Conservation (phyloP, 1,139 yeast species). For the Lodderomyces parapsilosis region DNA sequence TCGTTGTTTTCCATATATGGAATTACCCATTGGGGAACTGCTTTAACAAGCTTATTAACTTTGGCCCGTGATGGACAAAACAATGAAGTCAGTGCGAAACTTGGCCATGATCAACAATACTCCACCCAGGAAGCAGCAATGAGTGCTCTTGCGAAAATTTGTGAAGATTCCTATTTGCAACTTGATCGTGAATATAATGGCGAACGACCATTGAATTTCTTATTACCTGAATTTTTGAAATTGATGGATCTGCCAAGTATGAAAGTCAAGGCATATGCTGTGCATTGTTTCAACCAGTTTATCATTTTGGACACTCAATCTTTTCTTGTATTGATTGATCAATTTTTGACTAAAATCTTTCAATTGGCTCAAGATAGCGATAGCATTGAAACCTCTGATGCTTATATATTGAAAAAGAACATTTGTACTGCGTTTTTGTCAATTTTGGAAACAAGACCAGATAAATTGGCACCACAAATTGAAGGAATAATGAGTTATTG, state of each 20-base stretch:
- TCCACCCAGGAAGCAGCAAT: conserved; percentile 64
- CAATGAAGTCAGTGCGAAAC: not conserved
- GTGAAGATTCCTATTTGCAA: conserved; percentile 72
- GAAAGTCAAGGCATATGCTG: conserved; percentile 59
- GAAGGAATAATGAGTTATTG: conserved; percentile 84
- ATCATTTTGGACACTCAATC: conserved; percentile 68
- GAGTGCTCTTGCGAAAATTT: conserved; percentile 78
- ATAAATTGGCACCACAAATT: conserved; percentile 74
- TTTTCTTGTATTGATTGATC: conserved; percentile 63
- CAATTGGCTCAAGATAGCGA: conserved; percentile 53
- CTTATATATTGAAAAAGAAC: conserved; percentile 63
- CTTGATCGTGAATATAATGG: conserved; percentile 66
- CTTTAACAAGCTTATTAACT: conserved; percentile 64
- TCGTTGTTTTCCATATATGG: conserved; percentile 76
- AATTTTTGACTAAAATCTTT: conserved; percentile 63
- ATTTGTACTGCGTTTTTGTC: conserved; percentile 78
- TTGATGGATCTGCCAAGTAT: conserved; percentile 42
- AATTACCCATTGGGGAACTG: conserved; percentile 69
- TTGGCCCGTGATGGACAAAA: conserved; percentile 40
- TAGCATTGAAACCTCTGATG: conserved; percentile 17
- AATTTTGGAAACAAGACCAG: conserved; percentile 76
- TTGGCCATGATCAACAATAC: conserved; percentile 6
- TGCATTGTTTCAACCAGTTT: conserved; percentile 77
- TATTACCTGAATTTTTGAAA: conserved; percentile 64
- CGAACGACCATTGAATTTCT: conserved; percentile 62